Conservation (phyloP, 2,329 filamentous ascomycete genomes). For the Endothia cerciana region DNA sequence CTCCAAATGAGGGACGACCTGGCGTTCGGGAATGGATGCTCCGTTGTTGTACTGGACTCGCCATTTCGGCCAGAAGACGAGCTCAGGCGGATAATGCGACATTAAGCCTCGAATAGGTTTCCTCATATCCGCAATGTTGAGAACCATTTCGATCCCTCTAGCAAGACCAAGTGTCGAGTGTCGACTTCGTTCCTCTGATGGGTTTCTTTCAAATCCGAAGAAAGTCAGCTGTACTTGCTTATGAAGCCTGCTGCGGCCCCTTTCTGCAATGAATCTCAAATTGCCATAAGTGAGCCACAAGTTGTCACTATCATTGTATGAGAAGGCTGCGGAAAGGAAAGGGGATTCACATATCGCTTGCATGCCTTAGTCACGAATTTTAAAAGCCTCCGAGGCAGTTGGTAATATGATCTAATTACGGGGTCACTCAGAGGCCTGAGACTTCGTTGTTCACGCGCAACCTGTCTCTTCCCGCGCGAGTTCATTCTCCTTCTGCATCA, state of each 20-base stretch:
- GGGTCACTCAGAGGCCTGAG: neutral
- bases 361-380: neutral
- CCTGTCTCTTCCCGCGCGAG: no score
- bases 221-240: neutral
- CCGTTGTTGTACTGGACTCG: constrained; percentile 4
- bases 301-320: neutral
- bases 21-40: neutral
- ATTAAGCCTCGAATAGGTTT: neutral
- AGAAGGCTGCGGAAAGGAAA: neutral
- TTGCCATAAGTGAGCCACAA: neutral
- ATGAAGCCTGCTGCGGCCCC: neutral
- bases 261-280: no score
- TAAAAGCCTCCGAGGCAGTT: neutral
- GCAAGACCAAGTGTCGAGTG: neutral
- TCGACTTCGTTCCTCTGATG: neutral
- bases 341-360: neutral
- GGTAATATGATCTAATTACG: neutral
- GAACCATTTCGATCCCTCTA: neutral
- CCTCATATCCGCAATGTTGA: neutral
- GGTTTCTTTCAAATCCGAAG: no score
- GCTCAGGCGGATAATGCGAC: neutral
- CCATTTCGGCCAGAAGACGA: constrained; percentile 24
- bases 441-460: neutral
- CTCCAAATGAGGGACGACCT: neutral
- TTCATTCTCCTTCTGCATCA: no score